Evolutionary conservation across 2,329 filamentous ascomycete genomes (phyloP), one percentile per base, ranked within the genome.

Genomic region (Cadophora sp.): DNA sequence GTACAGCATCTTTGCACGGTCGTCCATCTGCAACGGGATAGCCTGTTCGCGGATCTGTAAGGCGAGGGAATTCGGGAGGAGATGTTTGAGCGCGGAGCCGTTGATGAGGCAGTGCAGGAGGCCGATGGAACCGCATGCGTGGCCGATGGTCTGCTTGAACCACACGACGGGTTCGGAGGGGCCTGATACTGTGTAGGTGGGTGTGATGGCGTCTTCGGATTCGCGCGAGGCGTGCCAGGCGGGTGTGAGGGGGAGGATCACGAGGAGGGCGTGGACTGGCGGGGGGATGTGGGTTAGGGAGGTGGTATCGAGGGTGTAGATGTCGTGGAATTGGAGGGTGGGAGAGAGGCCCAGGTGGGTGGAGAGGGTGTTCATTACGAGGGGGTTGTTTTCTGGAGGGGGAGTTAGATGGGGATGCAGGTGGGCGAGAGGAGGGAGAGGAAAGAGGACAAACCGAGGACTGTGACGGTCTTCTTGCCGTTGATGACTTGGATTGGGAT

Each of bases 141-240:
- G 97, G 68, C 91, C 87, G 74, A 98, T 97, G 0, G 94, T 98
- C 82, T 98, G 95, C 73, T 88, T 91, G 84, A 94, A 98, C 96
- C 95, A 99, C 8, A 97, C 76, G 0, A 97, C 93, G 9, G 92
- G 90, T 76, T 97, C 93, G 0, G 75, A 76, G 0, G 84, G 80
- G 0, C 94, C 94, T n/a, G 82, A 83, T 56, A 90, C 91, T 0
- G 78, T 76, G 81, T 97, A 97, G 43, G 88, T 85, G 1, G 81
- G 71, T 51, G 82, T 81, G 27, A 83, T 76, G 60, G 82, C 81
- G 80, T 97, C 94, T 82, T 97, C 94, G 51, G 87, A 83, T 66
- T 86, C 79, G 39, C 94, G 91, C 76, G 90, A 88, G 68, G 84
- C 86, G 81, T 97, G 91, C 84, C 97, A 97, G 50, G 87, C 85